Evolutionary conservation across 208 protist species (phyloP).

Genomic region (Leishmania guyanensis): DNA sequence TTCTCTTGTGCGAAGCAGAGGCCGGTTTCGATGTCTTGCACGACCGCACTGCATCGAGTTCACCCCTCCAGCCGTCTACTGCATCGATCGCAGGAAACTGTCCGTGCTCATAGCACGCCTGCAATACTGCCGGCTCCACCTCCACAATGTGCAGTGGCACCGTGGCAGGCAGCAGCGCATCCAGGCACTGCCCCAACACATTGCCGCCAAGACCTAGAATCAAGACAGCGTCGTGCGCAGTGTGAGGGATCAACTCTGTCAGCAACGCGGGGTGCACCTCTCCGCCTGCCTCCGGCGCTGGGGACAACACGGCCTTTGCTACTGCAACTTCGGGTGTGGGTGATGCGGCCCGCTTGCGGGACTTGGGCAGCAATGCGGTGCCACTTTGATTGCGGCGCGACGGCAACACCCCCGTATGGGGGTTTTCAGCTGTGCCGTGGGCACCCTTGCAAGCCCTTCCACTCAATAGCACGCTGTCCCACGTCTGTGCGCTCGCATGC

Average conservation of each 20-base stretch:
- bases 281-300: neutral
- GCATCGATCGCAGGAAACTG: slow-evolving; percentile 42
- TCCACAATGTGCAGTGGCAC: slow-evolving; percentile 79
- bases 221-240: slow-evolving; percentile 45
- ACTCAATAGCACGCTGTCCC: neutral
- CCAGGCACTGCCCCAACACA: slow-evolving; percentile 75
- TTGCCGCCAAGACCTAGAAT: slow-evolving; percentile 82
- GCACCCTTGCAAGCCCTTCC: neutral
- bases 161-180: slow-evolving; percentile 40
- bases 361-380: neutral
- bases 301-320: neutral
- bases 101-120: slow-evolving; percentile 43
- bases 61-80: neutral
- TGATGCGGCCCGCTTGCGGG: neutral
- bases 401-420: neutral
- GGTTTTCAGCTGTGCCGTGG: neutral
- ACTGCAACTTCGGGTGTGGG: neutral
- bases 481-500: slow-evolving; percentile 19
- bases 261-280: neutral
- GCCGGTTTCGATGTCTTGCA: neutral
- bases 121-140: slow-evolving; percentile 71
- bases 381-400: neutral
- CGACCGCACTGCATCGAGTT: neutral
- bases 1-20: neutral
- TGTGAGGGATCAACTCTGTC: slow-evolving; percentile 20